Evolutionary conservation across 106 monocot species (phyloP).

Genomic region (Acorus calamus): DNA sequence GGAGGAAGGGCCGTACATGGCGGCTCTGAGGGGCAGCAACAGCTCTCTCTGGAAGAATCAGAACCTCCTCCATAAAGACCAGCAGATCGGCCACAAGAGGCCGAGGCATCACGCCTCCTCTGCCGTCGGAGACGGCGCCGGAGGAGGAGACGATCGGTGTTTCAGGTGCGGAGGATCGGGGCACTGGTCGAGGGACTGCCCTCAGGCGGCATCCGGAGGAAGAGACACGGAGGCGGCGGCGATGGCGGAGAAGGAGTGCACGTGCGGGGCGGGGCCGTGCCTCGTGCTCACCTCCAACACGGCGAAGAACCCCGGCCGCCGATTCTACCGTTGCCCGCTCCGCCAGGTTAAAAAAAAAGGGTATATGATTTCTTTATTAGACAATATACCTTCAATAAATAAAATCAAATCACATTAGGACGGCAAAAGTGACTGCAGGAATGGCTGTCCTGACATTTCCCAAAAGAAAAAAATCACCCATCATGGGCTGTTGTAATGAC

Average conservation of each 20-base stretch:
- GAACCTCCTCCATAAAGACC: constrained; percentile 12
- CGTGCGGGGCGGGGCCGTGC: constrained; percentile 57
- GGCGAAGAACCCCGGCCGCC: constrained; percentile 62
- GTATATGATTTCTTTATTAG: not conserved
- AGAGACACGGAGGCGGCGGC: not conserved
- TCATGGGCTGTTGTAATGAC: no score
- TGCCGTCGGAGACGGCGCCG: not conserved
- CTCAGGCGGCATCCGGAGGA: not conserved
- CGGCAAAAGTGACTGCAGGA: no score
- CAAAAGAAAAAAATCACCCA: no score
- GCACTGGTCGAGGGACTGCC: constrained; percentile 63
- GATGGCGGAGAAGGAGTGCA: constrained; percentile 42
- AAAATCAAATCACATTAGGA: no score
- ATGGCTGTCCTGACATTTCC: no score
- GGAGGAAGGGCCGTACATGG: constrained; percentile 52
- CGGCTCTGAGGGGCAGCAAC: constrained; percentile 61
- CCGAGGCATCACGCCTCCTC: not conserved
- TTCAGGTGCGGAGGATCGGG: constrained; percentile 62
- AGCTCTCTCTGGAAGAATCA: constrained; percentile 55
- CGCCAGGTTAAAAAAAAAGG: constrained; percentile 23
- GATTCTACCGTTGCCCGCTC: constrained; percentile 56
- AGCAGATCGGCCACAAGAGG: constrained; percentile 1
- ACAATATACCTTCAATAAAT: no score
- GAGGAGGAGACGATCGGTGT: constrained; percentile 20
- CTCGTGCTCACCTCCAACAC: constrained; percentile 53